Base-by-base conservation (phyloP, 371 early-diverging fungal species). In the Mucor plumbeus region DNA sequence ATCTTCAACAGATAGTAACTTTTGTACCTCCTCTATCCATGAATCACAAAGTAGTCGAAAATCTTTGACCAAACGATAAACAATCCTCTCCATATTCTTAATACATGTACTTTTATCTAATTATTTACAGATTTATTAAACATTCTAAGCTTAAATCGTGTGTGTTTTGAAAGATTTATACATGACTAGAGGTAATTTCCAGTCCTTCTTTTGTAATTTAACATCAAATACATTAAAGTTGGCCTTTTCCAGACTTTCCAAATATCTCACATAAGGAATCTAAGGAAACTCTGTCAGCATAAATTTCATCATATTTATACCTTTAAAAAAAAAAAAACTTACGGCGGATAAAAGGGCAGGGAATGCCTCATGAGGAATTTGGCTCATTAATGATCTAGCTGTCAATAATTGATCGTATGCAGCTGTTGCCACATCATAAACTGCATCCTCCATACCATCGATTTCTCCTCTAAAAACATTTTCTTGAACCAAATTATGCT, bases 321-420 rank as follows among this genome's bases (percentile, higher is more conserved):
- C 14, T 14, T 33, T 21, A 35, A 1, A 15, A 38, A 53, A 67
- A 15, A 35, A 1, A 15, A 38, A 53, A 67, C 71, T 71, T 79
- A 91, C 89, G 7, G 87, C 88, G 0, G 86, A 75, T 63, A 94
- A 73, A 19, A 94, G 67, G 13, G 85, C 93, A 8, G 94, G 91
- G 9, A 88, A 68, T 9, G 90, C 91, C 15, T 66, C 75, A 43
- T 61, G 57, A 1, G 90, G 90, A 19, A 87, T 68, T 43, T 75
- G 70, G 39, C 74, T 73, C 67, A 82, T 76, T 57, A 90, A 82
- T 13, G 92, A 85, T 35, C 91, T 81, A 7, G 95, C 93, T 6
- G 92, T 92, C 26, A 89, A 68, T 33, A 95, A 67, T 58, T 94
- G 95, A 74, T 92, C 91, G 73, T 94, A 85, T 8, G 95, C 94